These are phyloP conservation scores for Vitis hybrid DNA, from an alignment of 177 flowering plant genomes.

Conservation along the genomic window DNA sequence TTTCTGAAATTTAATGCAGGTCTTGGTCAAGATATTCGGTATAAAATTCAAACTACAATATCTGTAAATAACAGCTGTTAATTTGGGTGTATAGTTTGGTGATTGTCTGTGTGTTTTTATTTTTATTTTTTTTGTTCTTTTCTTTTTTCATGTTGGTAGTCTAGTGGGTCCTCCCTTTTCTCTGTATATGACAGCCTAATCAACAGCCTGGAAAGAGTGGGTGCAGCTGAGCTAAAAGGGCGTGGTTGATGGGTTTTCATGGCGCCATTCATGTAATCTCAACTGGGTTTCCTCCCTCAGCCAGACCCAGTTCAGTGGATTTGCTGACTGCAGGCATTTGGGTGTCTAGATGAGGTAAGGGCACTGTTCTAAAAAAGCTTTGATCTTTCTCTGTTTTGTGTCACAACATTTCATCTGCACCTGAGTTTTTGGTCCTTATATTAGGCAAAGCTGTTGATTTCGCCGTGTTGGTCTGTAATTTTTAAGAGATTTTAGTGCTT, in stretches of 20 bases:
- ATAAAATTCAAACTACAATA: slow-evolving; percentile 10
- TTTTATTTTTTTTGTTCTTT: neutral
- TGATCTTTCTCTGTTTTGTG: slow-evolving; percentile 5
- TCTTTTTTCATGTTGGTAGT: slow-evolving; percentile 1
- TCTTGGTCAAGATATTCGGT: neutral
- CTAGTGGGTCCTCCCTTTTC: slow-evolving; percentile 33
- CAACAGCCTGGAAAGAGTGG: slow-evolving; percentile 73
- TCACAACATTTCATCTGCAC: neutral
- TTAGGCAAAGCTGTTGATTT: neutral
- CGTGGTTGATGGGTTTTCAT: slow-evolving; percentile 17
- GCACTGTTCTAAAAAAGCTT: slow-evolving; percentile 1
- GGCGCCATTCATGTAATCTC: slow-evolving; percentile 22
- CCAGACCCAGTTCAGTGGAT: slow-evolving; percentile 6
- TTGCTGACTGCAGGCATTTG: neutral
- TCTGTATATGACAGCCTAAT: slow-evolving; percentile 61
- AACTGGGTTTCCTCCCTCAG: slow-evolving; percentile 18
- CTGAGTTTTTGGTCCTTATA: neutral
- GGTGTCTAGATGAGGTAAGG: slow-evolving; percentile 22
- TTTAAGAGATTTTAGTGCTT: neutral
- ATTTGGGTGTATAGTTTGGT: neutral
- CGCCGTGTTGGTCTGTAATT: neutral
- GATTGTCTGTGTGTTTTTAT: neutral
- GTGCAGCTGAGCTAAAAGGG: slow-evolving; percentile 26
- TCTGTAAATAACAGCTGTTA: slow-evolving; percentile 14
- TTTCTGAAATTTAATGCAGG: slow-evolving; percentile 6